Conservation (phyloP, 768 basidiomycete genomes). For the Kwoniella sp. region DNA sequence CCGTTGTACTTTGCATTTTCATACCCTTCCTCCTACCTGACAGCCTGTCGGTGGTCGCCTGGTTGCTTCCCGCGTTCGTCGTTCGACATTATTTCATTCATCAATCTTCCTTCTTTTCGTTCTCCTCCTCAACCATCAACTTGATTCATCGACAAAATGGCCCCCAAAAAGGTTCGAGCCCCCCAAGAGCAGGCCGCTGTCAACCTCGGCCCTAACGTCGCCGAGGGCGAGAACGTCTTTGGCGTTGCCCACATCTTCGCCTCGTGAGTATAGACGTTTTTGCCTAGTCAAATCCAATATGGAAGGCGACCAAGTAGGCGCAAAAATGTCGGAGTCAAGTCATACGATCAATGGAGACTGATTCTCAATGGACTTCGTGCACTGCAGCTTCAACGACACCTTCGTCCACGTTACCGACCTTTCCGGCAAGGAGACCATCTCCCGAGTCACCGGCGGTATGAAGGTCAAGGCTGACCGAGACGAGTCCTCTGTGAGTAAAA, state of each 20-base stretch:
- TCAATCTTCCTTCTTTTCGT: constrained; percentile 1
- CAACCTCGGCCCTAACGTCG: constrained; percentile 91
- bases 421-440: constrained; percentile 98
- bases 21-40: too few relatives aligned
- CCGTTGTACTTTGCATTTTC: constrained; percentile 4
- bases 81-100: constrained; percentile 1
- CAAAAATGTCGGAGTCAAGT: not conserved
- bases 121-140: constrained; percentile 23
- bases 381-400: constrained; percentile 95
- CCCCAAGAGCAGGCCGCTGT: constrained; percentile 80
- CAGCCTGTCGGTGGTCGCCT: not conserved
- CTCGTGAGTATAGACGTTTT: constrained; percentile 59
- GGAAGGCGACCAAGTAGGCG: not conserved
- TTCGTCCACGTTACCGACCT: constrained; percentile 99
- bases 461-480: constrained; percentile 99
- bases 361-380: not conserved
- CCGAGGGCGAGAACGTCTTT: constrained; percentile 94
- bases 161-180: constrained; percentile 50
- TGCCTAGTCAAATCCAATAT: not conserved
- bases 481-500: constrained; percentile 81
- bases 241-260: constrained; percentile 99
- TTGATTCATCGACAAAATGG: constrained; percentile 22
- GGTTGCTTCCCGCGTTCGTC: not conserved
- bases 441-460: constrained; percentile 98
- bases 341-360: constrained; percentile 1